Percentiles rank a stretch among this genome's conserved stretches.
Evolutionary conservation across 192 early-diverging fungal species (phyloP).

Genomic region (Spizellomyces punctatus): DNA sequence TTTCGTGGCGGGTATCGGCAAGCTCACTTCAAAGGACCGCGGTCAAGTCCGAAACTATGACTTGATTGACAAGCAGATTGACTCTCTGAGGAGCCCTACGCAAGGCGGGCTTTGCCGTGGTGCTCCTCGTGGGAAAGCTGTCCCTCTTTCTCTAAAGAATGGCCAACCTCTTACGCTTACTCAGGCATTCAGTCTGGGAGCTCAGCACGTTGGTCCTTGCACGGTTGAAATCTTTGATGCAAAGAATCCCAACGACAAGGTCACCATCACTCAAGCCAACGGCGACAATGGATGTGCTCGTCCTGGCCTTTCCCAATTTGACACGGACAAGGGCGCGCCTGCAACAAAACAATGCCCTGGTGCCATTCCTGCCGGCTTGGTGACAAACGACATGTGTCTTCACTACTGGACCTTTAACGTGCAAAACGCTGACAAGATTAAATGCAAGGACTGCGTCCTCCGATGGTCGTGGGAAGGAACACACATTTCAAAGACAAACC

Average conservation of each 20-base stretch:
- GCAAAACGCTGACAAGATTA: conserved; percentile 39
- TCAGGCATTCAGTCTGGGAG: conserved; percentile 36
- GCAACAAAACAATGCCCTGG: conserved; percentile 30
- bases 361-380: conserved; percentile 25
- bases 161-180: conserved; percentile 34
- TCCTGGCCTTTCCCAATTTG: conserved; percentile 26
- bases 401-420: conserved; percentile 42
- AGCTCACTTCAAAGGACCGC: conserved; percentile 1
- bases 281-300: conserved; percentile 32
- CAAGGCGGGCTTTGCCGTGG: conserved; percentile 29
- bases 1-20: conserved; percentile 28
- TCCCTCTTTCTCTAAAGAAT: conserved; percentile 21
- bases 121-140: not conserved
- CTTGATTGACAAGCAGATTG: conserved; percentile 29
- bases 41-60: conserved; percentile 28
- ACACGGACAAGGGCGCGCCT: conserved; percentile 19
- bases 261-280: conserved; percentile 16
- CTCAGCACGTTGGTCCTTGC: conserved; percentile 45
- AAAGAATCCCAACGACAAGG: conserved; percentile 14
- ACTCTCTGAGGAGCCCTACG: conserved; percentile 25
- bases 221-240: conserved; percentile 37
- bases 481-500: conserved; percentile 29
- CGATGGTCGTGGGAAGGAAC: conserved; percentile 36
- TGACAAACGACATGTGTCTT: conserved; percentile 45
- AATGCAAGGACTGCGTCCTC: conserved; percentile 42